phyloP scores from a whole-genome alignment of 768 basidiomycete genomes.

The Agrocybe pediades region DNA sequence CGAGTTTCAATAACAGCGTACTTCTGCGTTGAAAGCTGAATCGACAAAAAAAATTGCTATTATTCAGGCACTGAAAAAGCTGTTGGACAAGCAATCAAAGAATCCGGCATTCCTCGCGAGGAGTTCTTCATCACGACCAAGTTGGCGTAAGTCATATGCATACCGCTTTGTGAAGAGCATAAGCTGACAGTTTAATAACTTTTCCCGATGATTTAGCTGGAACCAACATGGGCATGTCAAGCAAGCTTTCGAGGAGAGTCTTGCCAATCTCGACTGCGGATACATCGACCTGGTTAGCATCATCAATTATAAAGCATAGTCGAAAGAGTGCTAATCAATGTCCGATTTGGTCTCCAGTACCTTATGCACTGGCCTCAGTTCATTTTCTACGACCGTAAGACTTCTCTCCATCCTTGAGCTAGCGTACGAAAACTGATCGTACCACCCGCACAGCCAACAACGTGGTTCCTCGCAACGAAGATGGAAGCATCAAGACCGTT shows the following conservation, averaged over 20 bases:
- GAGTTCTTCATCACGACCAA: constrained; percentile 55
- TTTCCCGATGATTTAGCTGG: constrained; percentile 23
- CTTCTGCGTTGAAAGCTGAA: too few relatives aligned
- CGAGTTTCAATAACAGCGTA: too few relatives aligned
- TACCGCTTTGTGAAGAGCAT: too few relatives aligned
- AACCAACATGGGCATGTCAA: constrained; percentile 39
- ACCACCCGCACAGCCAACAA: constrained; percentile 10
- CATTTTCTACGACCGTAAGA: constrained; percentile 27
- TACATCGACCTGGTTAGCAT: constrained; percentile 48
- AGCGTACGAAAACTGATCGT: neutral
- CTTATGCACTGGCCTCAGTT: constrained; percentile 54
- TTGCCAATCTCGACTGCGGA: constrained; percentile 39
- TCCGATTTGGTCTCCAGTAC: constrained; percentile 31
- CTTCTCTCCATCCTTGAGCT: constrained; percentile 10
- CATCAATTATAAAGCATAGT: neutral
- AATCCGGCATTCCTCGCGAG: constrained; percentile 48
- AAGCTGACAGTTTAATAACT: neutral
- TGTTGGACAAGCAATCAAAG: constrained; percentile 46
- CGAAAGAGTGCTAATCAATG: neutral
- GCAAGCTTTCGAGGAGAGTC: constrained; percentile 42
- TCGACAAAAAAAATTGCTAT: too few relatives aligned
- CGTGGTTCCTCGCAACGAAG: constrained; percentile 25
- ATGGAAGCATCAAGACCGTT: constrained; percentile 34
- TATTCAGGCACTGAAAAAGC: constrained; percentile 40
- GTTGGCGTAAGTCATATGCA: constrained; percentile 38